Evolutionary conservation across 2,329 filamentous ascomycete species (phyloP).

Genomic region (Alternaria consortialis): DNA sequence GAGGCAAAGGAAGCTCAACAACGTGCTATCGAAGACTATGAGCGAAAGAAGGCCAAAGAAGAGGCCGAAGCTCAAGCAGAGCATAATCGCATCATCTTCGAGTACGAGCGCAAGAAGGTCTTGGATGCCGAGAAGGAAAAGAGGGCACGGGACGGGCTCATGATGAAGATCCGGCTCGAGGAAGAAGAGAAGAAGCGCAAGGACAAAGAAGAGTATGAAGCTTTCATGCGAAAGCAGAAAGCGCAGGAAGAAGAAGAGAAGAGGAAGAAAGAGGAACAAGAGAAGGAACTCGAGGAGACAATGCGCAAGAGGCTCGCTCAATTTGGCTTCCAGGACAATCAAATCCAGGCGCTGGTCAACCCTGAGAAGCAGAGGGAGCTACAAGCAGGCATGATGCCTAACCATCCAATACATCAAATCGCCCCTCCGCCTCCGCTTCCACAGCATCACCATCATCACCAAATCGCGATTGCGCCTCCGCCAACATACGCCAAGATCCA

Average conservation of each 20-base stretch:
- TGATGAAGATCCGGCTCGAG: conserved; percentile 52
- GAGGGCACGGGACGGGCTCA: conserved; percentile 48
- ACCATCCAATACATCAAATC: conserved; percentile 39
- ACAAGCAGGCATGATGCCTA: conserved; percentile 45
- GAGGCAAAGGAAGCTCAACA: conserved; percentile 45
- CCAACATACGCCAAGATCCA: conserved; percentile 60
- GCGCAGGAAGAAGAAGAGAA: conserved; percentile 54
- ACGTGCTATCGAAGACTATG: conserved; percentile 46
- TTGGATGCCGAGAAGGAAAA: conserved; percentile 50
- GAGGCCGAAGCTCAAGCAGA: conserved; percentile 42
- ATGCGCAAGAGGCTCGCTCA: conserved; percentile 57
- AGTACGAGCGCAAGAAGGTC: conserved; percentile 49
- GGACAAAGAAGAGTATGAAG: conserved; percentile 55
- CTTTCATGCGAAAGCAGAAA: conserved; percentile 52
- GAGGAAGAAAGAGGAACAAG: conserved; percentile 50
- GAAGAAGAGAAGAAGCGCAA: conserved; percentile 53
- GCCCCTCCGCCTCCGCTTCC: conserved; percentile 1
- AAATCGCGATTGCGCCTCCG: conserved; percentile 32
- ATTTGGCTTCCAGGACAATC: conserved; percentile 58
- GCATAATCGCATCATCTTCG: conserved; percentile 45
- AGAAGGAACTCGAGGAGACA: conserved; percentile 55
- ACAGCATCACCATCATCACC: conserved; percentile 12
- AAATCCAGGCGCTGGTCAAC: conserved; percentile 59
- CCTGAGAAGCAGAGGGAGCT: conserved; percentile 56
- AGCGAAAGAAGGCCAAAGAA: conserved; percentile 46